Conservation (phyloP, 352 stramenopile species). For the Phytophthora rubi region DNA sequence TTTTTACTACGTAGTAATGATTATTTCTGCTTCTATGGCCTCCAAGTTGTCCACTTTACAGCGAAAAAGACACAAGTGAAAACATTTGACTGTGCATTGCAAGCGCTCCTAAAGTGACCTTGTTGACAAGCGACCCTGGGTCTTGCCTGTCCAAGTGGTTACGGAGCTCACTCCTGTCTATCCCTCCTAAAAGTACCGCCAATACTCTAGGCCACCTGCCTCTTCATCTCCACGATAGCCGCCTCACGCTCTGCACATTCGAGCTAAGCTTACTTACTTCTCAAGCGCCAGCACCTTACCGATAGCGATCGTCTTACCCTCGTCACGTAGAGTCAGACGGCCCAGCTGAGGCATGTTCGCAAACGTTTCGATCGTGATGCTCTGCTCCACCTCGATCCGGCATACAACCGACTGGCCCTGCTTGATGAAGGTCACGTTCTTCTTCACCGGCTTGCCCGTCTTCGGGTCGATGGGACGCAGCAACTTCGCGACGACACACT, state of each 20-base stretch:
- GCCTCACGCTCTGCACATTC: not conserved
- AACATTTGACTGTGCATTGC: not conserved
- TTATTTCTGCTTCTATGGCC: too few species aligned
- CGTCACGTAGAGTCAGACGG: slow-evolving; percentile 97
- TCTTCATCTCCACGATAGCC: not conserved
- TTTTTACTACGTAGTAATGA: too few species aligned
- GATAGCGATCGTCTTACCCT: slow-evolving; percentile 99
- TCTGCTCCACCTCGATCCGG: slow-evolving; percentile 93
- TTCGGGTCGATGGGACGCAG: slow-evolving; percentile 88
- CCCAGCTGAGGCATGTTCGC: slow-evolving; percentile 96
- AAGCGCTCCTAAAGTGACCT: not conserved
- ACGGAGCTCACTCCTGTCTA: not conserved
- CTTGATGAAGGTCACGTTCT: slow-evolving; percentile 96
- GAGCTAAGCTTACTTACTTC: slow-evolving; percentile 49
- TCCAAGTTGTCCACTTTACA: not conserved
- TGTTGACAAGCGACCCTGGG: not conserved
- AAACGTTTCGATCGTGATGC: slow-evolving; percentile 96
- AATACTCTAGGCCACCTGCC: not conserved
- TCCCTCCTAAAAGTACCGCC: not conserved
- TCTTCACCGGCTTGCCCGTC: slow-evolving; percentile 92
- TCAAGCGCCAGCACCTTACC: slow-evolving; percentile 97
- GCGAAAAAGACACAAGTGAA: not conserved
- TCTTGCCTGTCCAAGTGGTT: not conserved
- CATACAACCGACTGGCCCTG: slow-evolving; percentile 94
- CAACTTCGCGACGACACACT: slow-evolving; percentile 94